phyloP scores from a whole-genome alignment of 108 stramenopile species.

The Hondaea fermentalgiana region DNA sequence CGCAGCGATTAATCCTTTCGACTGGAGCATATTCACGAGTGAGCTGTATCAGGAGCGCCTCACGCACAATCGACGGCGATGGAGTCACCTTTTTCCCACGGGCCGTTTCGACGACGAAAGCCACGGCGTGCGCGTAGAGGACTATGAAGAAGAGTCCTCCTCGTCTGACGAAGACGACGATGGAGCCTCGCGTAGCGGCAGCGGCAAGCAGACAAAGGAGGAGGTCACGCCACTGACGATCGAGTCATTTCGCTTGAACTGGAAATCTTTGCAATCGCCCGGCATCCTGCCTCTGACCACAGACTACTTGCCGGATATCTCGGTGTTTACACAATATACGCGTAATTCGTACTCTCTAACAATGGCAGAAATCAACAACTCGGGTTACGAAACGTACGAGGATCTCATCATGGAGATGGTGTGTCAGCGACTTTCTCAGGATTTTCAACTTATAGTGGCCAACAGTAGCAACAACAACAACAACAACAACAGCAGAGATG shows the following conservation, averaged over 20 bases:
- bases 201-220: conserved; percentile 24
- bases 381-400: conserved; percentile 59
- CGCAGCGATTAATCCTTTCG: not conserved
- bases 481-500: not conserved
- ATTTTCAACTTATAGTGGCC: conserved; percentile 71
- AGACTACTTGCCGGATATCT: conserved; percentile 75
- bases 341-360: too few relatives aligned
- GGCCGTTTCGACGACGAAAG: conserved; percentile 39
- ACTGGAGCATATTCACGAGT: conserved; percentile 77
- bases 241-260: conserved; percentile 69
- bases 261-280: conserved; percentile 86
- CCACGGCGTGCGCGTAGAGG: conserved; percentile 8
- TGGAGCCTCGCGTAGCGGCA: not conserved
- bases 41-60: conserved; percentile 56
- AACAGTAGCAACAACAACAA: conserved; percentile 34
- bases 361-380: conserved; percentile 39
- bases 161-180: not conserved
- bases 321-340: conserved; percentile 35
- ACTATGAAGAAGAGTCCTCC: conserved; percentile 29
- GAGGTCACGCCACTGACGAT: conserved; percentile 59
- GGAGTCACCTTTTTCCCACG: conserved; percentile 90
- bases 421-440: conserved; percentile 60
- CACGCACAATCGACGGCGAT: conserved; percentile 90
- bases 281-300: conserved; percentile 90
- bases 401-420: conserved; percentile 81